Conservation (phyloP, 768 basidiomycete genomes). For the Pleurotus djamor region DNA sequence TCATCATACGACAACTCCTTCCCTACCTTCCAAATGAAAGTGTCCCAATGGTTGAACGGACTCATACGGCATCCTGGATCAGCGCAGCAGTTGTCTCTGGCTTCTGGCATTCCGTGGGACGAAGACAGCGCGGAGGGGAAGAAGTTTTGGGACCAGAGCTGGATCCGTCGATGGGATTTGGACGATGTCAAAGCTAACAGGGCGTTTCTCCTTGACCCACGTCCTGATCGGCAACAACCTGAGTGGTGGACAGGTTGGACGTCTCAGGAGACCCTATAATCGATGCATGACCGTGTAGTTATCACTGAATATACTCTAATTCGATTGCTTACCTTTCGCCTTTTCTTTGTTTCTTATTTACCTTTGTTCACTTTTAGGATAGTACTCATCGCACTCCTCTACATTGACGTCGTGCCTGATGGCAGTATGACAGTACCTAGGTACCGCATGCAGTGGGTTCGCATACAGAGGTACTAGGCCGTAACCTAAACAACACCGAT, state of each 20-base stretch:
- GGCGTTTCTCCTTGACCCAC: conserved; percentile 30
- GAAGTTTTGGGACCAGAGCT: conserved; percentile 6
- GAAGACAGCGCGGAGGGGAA: conserved; percentile 12
- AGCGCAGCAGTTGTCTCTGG: conserved; percentile 15
- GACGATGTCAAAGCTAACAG: conserved; percentile 31
- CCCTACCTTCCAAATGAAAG: conserved; percentile 5
- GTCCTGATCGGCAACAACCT: conserved; percentile 10
- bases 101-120: conserved; percentile 22
- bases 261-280: no score
- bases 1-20: conserved; percentile 8
- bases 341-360: no score
- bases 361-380: no score
- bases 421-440: no score
- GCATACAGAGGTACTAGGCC: no score
- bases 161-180: conserved; percentile 37
- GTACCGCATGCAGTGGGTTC: no score
- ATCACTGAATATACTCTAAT: no score
- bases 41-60: conserved; percentile 3
- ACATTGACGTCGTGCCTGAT: no score
- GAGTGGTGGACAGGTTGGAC: conserved; percentile 11
- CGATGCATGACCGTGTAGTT: no score
- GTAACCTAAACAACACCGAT: no score
- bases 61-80: conserved; percentile 12
- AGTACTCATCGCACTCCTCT: no score
- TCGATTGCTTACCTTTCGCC: no score